phyloP scores from a whole-genome alignment of 176 grass and related monocot genomes.

The Oryza rufipogon region DNA sequence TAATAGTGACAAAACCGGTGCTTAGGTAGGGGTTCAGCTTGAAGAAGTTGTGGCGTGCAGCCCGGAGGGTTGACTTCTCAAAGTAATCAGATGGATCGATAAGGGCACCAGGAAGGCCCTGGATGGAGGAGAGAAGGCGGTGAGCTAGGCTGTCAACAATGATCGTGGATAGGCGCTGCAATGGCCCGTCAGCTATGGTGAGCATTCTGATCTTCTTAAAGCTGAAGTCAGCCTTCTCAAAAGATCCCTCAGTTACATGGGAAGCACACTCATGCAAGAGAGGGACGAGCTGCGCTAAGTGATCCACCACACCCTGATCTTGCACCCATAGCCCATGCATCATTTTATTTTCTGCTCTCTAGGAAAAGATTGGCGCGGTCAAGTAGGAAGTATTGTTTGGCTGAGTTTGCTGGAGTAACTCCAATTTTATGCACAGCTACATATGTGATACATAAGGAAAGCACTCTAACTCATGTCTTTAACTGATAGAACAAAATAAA shows the following conservation, averaged over 20 bases:
- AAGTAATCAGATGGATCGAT: conserved; percentile 32
- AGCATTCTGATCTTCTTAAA: conserved; percentile 32
- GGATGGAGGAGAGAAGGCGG: conserved; percentile 2
- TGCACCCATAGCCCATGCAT: too few species aligned
- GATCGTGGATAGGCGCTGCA: conserved; percentile 40
- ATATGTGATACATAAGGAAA: too few species aligned
- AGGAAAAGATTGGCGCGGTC: too few species aligned
- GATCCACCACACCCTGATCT: not conserved
- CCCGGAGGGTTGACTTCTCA: not conserved
- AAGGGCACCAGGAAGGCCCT: conserved; percentile 22
- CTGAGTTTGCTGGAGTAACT: not conserved
- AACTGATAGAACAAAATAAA: too few species aligned
- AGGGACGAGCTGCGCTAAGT: conserved; percentile 7
- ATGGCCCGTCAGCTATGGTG: conserved; percentile 12
- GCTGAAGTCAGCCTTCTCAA: conserved; percentile 8
- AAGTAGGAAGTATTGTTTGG: too few species aligned
- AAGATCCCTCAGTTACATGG: conserved; percentile 26
- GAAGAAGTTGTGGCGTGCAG: not conserved
- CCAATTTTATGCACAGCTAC: too few species aligned
- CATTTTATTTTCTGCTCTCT: not conserved
- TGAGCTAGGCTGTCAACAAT: conserved; percentile 48
- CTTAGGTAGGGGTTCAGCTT: conserved; percentile 23
- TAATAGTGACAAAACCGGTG: conserved; percentile 49
- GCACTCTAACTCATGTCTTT: too few species aligned
- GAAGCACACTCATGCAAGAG: conserved; percentile 12